phyloP scores from a whole-genome alignment of 768 basidiomycete species.

The Russula dissimulans region DNA sequence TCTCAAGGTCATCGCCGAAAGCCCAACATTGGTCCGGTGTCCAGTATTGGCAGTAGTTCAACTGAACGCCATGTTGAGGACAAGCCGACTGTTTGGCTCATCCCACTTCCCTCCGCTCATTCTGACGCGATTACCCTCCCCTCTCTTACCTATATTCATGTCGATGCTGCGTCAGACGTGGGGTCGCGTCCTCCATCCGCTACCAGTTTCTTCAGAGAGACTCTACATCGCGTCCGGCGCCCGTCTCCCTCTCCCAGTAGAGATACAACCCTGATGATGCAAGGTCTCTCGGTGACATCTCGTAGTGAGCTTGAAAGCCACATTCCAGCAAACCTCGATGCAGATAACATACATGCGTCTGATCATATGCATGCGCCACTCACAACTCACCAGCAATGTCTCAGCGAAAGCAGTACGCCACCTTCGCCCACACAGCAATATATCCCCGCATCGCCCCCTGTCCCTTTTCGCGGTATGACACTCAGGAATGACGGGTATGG shows the following conservation, averaged over 20 bases:
- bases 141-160: conserved; percentile 32
- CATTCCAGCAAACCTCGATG: too few species aligned
- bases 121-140: conserved; percentile 29
- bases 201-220: conserved; percentile 17
- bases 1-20: conserved; percentile 40
- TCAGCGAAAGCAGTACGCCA: too few species aligned
- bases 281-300: too few species aligned
- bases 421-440: too few species aligned
- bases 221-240: conserved; percentile 1
- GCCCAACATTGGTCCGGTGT: conserved; percentile 46
- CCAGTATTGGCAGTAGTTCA: conserved; percentile 44
- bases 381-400: too few species aligned
- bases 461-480: too few species aligned
- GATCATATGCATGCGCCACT: too few species aligned
- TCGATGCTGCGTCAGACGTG: conserved; percentile 30
- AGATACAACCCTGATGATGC: too few species aligned
- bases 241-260: conserved; percentile 20
- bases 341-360: too few species aligned
- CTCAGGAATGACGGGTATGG: too few species aligned
- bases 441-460: too few species aligned
- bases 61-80: conserved; percentile 24
- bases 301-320: too few species aligned
- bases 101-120: conserved; percentile 21
- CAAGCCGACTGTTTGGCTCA: conserved; percentile 14
- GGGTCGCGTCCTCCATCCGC: conserved; percentile 22